phyloP scores from a whole-genome alignment of 2,329 filamentous ascomycete genomes.

The Diaporthe sp. region DNA sequence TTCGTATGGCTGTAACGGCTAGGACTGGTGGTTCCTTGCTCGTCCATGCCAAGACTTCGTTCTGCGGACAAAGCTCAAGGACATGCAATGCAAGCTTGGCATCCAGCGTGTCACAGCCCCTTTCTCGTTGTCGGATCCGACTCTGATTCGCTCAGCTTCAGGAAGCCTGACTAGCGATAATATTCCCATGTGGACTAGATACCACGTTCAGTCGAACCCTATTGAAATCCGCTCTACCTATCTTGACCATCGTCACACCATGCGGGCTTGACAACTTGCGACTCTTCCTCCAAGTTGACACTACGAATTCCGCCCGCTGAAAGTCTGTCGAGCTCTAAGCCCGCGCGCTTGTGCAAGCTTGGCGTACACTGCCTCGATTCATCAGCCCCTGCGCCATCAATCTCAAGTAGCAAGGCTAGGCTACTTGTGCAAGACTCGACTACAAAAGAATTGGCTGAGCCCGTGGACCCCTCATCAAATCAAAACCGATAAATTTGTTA shows the following conservation, averaged over 20 bases:
- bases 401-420: neutral
- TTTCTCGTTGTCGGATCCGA: constrained; percentile 2
- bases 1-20: neutral
- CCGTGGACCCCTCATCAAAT: no score
- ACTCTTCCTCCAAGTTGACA: no score
- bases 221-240: neutral
- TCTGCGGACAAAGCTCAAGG: neutral
- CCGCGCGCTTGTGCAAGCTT: neutral
- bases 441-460: neutral
- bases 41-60: neutral
- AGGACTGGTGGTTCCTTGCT: neutral
- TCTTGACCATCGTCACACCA: neutral
- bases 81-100: neutral
- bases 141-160: neutral
- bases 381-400: neutral
- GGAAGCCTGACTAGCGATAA: neutral
- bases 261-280: neutral
- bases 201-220: neutral
- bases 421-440: neutral
- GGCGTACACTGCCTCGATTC: neutral
- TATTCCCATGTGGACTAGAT: no score
- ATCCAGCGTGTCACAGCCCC: neutral
- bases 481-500: no score
- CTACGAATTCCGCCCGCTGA: neutral
- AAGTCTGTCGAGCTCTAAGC: neutral